These are phyloP conservation scores for Hypocreales sp. DNA, from an alignment of 2,329 filamentous ascomycete species.

Conservation along the genomic window DNA sequence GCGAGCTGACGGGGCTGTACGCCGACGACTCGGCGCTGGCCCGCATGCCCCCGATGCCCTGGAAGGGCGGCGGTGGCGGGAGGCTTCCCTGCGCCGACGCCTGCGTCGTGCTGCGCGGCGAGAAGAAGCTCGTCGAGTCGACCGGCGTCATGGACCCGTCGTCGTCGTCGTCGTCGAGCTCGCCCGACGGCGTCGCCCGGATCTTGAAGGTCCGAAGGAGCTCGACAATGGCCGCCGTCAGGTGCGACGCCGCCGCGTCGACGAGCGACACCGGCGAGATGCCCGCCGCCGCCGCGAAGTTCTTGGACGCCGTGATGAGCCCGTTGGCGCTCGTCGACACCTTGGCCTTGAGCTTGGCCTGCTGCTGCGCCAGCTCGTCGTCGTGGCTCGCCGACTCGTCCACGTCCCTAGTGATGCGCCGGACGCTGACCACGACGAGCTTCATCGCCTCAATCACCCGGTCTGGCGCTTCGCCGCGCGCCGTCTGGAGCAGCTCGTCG, in stretches of 20 bases:
- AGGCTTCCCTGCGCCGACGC: conserved; percentile 22
- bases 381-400: conserved; percentile 39
- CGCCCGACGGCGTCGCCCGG: conserved; percentile 54
- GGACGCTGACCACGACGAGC: conserved; percentile 64
- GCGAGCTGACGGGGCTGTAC: conserved; percentile 60
- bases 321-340: conserved; percentile 93
- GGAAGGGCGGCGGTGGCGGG: conserved; percentile 38
- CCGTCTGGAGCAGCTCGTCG: conserved; percentile 71
- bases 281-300: conserved; percentile 68
- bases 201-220: conserved; percentile 76
- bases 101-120: conserved; percentile 30
- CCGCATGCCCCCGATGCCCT: conserved; percentile 37
- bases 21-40: conserved; percentile 55
- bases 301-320: conserved; percentile 86
- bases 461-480: conserved; percentile 57
- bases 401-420: conserved; percentile 72
- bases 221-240: conserved; percentile 75
- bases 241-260: conserved; percentile 83
- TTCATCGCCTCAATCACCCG: conserved; percentile 78
- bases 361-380: conserved; percentile 38
- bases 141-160: conserved; percentile 50
- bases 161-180: conserved; percentile 67
- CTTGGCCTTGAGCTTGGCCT: conserved; percentile 58
- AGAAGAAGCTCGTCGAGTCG: conserved; percentile 56
- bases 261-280: conserved; percentile 86